phyloP scores from a whole-genome alignment of 2,329 filamentous ascomycete genomes.

The Saccharata proteae region DNA sequence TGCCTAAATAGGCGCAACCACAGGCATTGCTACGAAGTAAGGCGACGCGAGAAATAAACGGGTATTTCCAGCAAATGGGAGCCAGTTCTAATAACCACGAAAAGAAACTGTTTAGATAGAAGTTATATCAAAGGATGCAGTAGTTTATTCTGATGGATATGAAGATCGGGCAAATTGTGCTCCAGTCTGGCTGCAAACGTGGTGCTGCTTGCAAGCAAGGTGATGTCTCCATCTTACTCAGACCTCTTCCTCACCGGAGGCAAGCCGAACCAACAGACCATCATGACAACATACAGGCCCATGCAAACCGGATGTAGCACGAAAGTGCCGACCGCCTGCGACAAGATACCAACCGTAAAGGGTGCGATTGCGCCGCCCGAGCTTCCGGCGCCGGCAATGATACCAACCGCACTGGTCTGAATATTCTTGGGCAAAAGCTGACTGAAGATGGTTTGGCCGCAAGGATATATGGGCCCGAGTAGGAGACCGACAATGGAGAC shows the following conservation, averaged over 20 bases:
- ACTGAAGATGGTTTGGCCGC: slow-evolving; percentile 52
- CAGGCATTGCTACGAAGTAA: too few relatives aligned
- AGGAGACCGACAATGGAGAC: slow-evolving; percentile 55
- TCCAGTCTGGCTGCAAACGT: too few relatives aligned
- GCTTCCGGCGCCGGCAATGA: slow-evolving; percentile 56
- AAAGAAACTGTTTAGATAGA: too few relatives aligned
- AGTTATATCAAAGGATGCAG: too few relatives aligned
- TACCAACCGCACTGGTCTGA: slow-evolving; percentile 51
- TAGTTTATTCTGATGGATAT: too few relatives aligned
- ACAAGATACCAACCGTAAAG: slow-evolving; percentile 52
- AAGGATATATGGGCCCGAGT: slow-evolving; percentile 70
- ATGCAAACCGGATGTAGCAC: slow-evolving; percentile 57
- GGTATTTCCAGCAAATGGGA: too few relatives aligned
- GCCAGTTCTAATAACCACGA: too few relatives aligned
- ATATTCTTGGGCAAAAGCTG: slow-evolving; percentile 46
- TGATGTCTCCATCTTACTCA: slow-evolving; percentile 36
- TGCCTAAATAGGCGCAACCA: too few relatives aligned
- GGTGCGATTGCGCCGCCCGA: slow-evolving; percentile 56
- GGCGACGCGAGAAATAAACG: too few relatives aligned
- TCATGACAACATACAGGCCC: slow-evolving; percentile 52
- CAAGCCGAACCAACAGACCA: slow-evolving; percentile 50
- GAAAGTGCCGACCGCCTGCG: slow-evolving; percentile 50
- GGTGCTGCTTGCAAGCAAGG: too few relatives aligned
- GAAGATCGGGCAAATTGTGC: too few relatives aligned
- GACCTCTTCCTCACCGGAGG: slow-evolving; percentile 47